Conservation (phyloP, 1,284 basidiomycete species). For the Marasmius sp. region DNA sequence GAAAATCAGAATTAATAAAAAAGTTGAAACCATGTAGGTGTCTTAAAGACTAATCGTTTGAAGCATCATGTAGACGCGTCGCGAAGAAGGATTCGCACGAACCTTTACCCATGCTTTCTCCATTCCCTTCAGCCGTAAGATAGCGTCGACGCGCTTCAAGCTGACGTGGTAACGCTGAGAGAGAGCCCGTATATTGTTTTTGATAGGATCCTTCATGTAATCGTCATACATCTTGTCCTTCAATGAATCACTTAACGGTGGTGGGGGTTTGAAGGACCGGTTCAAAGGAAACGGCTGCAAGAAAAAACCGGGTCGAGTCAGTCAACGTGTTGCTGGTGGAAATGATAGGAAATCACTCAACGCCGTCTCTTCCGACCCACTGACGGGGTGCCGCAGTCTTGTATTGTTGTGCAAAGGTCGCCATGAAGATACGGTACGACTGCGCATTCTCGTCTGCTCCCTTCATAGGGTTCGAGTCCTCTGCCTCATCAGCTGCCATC, state of each 20-base stretch:
- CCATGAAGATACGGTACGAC: slow-evolving; percentile 28
- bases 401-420: slow-evolving; percentile 34
- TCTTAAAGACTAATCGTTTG: slow-evolving; percentile 90
- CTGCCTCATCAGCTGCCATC: slow-evolving; percentile 9
- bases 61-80: slow-evolving; percentile 51
- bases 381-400: slow-evolving; percentile 45
- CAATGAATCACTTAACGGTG: slow-evolving; percentile 66
- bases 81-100: slow-evolving; percentile 30
- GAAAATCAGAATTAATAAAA: slow-evolving; percentile 21
- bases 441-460: slow-evolving; percentile 11
- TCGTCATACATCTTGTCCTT: slow-evolving; percentile 54
- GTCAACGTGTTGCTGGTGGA: slow-evolving; percentile 1
- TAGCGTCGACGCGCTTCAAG: slow-evolving; percentile 76
- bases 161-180: slow-evolving; percentile 62
- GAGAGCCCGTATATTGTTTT: slow-evolving; percentile 60
- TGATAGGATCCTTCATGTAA: slow-evolving; percentile 56
- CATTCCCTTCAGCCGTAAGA: slow-evolving; percentile 75
- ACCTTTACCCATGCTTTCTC: slow-evolving; percentile 73
- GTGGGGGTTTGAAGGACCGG: slow-evolving; percentile 73
- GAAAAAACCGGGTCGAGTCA: not conserved
- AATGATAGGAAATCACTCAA: slow-evolving; percentile 38
- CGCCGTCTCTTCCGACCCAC: slow-evolving; percentile 59
- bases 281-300: slow-evolving; percentile 82
- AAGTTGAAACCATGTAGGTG: slow-evolving; percentile 60
- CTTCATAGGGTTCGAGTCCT: slow-evolving; percentile 1